Evolutionary conservation across 768 basidiomycete species (phyloP), one percentile per base, ranked within the genome.

Genomic region (Fistulinella prunicolor): DNA sequence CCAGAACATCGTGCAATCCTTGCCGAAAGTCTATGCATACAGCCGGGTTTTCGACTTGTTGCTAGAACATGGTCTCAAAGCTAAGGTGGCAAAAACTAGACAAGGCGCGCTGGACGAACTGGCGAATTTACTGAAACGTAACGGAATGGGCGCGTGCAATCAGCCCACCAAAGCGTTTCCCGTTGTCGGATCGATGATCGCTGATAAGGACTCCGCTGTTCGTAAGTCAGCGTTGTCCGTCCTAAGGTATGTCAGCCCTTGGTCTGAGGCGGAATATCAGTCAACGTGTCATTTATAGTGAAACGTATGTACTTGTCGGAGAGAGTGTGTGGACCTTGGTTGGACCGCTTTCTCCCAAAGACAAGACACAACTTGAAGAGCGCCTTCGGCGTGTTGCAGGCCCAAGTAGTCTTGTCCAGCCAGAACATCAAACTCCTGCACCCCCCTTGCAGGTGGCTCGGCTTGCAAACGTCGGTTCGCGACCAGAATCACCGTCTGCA

Each of bases 311-410:
- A 9, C 76, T 91, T 13, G 79, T 89, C 17, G 94, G 94, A 17
- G 93, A 95, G 59, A 86, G 83, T 57, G 80, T 94, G 12, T 94
- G 89, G 89, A 70, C 78, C 10, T 67, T 86, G 9, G 87, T 93
- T 37, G 90, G 90, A 1, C 57, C 75, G 9, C 71, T 96, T 23
- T 78, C 85, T 38, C 73, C 87, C 5, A 95, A 95, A 65, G 93
- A 94, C 61, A 93, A 89, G 61, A 92, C 91, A 9, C 90, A 94
- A 59, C 78, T 96, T 24, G 93, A 95, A 66, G 94, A 94, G 61
- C 80, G 91, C 8, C 70, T 96, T 23, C 85, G 89, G 38, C 85
- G 90, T 28, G 81, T 91, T n/a, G 73, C 83, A 24, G 85, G 85
- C 6, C 81, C 86, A 26, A 80, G 79, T 55, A 63, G 59, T 46